phyloP scores from a whole-genome alignment of 108 stramenopile species.

The Nitzschia inconspicua region DNA sequence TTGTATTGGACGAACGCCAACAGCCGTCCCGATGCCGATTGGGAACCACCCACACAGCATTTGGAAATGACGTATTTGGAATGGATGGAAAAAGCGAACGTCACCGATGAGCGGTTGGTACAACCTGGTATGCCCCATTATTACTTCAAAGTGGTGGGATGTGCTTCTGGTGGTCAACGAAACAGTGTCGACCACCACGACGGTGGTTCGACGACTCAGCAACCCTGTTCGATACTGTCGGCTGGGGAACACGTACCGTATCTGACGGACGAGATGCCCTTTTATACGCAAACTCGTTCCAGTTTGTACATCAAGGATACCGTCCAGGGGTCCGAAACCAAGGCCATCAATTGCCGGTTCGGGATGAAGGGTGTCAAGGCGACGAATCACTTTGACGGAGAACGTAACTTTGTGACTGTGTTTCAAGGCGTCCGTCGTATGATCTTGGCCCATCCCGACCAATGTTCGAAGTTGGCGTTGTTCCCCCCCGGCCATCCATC shows the following conservation, averaged over 20 bases:
- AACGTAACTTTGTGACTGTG: conserved; percentile 78
- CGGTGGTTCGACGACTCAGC: conserved; percentile 11
- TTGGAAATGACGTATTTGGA: conserved; percentile 80
- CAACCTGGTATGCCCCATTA: conserved; percentile 81
- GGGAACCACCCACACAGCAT: conserved; percentile 78
- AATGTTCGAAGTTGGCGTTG: conserved; percentile 77
- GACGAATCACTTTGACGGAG: conserved; percentile 85
- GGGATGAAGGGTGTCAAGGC: conserved; percentile 89
- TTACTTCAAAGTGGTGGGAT: conserved; percentile 85
- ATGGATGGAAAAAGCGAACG: conserved; percentile 81
- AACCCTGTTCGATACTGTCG: conserved; percentile 3
- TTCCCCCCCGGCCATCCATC: conserved; percentile 73
- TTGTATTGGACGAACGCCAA: conserved; percentile 83
- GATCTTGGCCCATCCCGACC: conserved; percentile 78
- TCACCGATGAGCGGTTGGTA: conserved; percentile 40
- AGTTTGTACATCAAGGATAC: conserved; percentile 51
- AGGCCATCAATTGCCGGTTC: conserved; percentile 90
- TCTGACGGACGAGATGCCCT: conserved; percentile 51
- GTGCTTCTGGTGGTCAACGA: not conserved
- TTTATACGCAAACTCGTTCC: conserved; percentile 34
- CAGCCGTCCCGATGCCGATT: conserved; percentile 23
- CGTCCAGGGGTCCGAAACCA: conserved; percentile 37
- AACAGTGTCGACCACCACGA: conserved; percentile 6
- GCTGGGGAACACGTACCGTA: conserved; percentile 2
- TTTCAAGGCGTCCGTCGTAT: conserved; percentile 81